Evolutionary conservation across 73 alveolate species (phyloP).

Genomic region (Stentor coeruleus): DNA sequence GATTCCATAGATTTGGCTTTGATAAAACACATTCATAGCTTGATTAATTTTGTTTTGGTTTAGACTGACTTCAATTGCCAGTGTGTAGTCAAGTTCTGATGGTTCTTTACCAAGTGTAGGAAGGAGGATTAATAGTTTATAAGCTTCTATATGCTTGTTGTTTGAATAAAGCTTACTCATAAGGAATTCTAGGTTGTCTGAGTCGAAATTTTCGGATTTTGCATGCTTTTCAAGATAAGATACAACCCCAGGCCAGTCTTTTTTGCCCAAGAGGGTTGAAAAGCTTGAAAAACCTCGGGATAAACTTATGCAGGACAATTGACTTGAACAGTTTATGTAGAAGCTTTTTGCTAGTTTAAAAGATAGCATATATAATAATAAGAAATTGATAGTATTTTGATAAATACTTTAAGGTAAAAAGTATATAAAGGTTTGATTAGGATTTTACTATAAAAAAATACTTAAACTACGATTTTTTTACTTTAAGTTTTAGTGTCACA

Average conservation of each 20-base stretch:
- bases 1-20: neutral
- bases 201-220: neutral
- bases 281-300: too few relatives aligned
- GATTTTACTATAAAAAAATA: too few relatives aligned
- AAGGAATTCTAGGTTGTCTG: neutral
- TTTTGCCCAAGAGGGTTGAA: too few relatives aligned
- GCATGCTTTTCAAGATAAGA: neutral
- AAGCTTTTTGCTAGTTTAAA: too few relatives aligned
- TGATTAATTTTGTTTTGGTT: neutral
- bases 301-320: too few relatives aligned
- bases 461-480: too few relatives aligned
- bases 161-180: neutral
- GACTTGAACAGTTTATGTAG: too few relatives aligned
- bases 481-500: too few relatives aligned
- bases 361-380: too few relatives aligned
- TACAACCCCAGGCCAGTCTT: neutral
- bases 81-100: neutral
- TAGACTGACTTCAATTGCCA: neutral
- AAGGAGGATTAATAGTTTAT: neutral
- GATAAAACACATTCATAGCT: neutral
- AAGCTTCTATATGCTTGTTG: neutral
- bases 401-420: too few relatives aligned
- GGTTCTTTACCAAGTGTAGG: neutral
- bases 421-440: too few relatives aligned
- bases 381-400: too few relatives aligned